Percentiles rank a stretch among this genome's conserved stretches.
These are phyloP conservation scores for Ogataea naganishii DNA, from an alignment of 805 yeast species.

Conservation along the genomic window DNA sequence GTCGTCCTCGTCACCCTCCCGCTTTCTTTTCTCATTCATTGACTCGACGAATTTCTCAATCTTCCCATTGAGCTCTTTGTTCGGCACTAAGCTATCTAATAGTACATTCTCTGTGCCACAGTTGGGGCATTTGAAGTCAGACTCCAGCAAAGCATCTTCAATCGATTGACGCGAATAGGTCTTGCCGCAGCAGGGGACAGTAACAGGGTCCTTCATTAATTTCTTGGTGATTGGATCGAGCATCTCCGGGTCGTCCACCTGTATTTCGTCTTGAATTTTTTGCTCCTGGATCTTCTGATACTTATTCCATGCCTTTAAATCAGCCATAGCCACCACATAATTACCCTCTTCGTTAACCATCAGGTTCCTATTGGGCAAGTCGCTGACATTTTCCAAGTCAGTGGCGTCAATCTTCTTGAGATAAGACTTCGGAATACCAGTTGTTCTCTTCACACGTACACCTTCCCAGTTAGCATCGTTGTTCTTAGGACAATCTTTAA, in stretches of 20 bases:
- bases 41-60: conserved; percentile 42
- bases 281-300: conserved; percentile 62
- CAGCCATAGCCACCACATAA: conserved; percentile 94
- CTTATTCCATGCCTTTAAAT: conserved; percentile 80
- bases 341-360: conserved; percentile 93
- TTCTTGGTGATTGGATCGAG: conserved; percentile 65
- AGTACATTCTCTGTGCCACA: conserved; percentile 69
- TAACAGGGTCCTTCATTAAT: conserved; percentile 62
- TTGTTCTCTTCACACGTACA: conserved; percentile 80
- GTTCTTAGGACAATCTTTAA: conserved; percentile 90
- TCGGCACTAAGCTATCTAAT: conserved; percentile 61
- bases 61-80: conserved; percentile 47
- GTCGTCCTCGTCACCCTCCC: conserved; percentile 7
- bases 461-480: conserved; percentile 93
- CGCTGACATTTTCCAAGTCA: conserved; percentile 31
- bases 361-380: conserved; percentile 43
- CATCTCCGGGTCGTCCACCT: conserved; percentile 51
- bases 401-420: conserved; percentile 82
- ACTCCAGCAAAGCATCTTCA: conserved; percentile 61
- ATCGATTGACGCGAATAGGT: conserved; percentile 52
- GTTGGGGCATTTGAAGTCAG: conserved; percentile 86
- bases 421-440: conserved; percentile 95
- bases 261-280: conserved; percentile 10
- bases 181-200: conserved; percentile 63
- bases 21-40: conserved; percentile 13